Base-by-base conservation (phyloP, 2,329 filamentous ascomycete genomes). In the Aspergillus nomiae region DNA sequence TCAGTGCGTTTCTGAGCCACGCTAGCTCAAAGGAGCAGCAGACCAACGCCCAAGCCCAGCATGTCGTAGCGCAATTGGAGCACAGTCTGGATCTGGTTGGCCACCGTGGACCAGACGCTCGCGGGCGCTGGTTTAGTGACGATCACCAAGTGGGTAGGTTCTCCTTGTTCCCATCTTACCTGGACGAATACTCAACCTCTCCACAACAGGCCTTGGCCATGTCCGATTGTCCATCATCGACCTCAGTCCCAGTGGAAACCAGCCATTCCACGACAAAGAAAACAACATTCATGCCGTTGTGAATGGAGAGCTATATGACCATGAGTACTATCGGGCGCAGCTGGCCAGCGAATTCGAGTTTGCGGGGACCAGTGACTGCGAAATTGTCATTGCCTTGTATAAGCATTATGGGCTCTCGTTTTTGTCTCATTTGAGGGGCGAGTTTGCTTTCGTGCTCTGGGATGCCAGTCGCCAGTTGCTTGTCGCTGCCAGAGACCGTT, bases 281-380 rank as follows among this genome's bases (percentile, higher is more conserved):
- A 70, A 73, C 28, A 63, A 66, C 1, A 75, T 87, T 16, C 84
- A 87, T 69, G 84, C 84, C 2, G 80, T 87, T 19, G 83, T 87
- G 28, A 87, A 86, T 61, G 85, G 86, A 28, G 85, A 87, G 70
- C 77, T 88, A 16, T 88, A 88, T 69, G 83, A 85, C 67, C 77
- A 82, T 62, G 82, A 85, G 55, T 67, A 71, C 11, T 76, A 85
- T 16, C 78, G 83, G 24, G 67, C 67, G 7, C 67, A 77, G 8
- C 70, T 81, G 19, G 62, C 69, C 1, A 63, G 76, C 2, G 75
- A 75, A 56, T 84, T 84, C 70, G 55, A 68, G 3, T 87, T 87
- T 73, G 70, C 73, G 30, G 77, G 82, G 38, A 68, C 74, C 30
- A 81, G 79, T 54, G 85, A 87, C 67, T 82, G 80, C 36, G 85